phyloP scores from a whole-genome alignment of 768 basidiomycete genomes.

The Rubroboletus satanas region DNA sequence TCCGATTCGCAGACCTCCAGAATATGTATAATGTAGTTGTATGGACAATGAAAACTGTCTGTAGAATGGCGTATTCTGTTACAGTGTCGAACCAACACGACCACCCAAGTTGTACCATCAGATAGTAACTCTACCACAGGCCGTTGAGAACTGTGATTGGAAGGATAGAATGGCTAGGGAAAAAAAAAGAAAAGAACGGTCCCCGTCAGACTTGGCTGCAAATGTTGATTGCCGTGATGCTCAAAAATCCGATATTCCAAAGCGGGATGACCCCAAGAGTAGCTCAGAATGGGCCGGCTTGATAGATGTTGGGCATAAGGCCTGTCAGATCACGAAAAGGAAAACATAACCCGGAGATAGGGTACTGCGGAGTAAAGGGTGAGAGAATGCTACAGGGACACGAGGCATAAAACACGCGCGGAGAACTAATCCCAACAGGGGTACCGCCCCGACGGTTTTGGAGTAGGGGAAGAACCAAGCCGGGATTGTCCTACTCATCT shows the following conservation, averaged over 20 bases:
- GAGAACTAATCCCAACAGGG: neutral
- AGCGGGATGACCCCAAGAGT: neutral
- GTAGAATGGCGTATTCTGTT: neutral
- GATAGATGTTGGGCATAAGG: neutral
- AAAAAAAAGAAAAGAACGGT: neutral
- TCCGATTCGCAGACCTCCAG: neutral
- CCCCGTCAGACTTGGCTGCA: neutral
- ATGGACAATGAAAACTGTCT: neutral
- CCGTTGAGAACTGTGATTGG: neutral
- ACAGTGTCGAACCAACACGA: neutral
- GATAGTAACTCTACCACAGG: neutral
- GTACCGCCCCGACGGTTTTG: neutral
- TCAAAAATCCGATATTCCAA: neutral
- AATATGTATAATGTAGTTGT: neutral
- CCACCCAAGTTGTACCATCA: neutral
- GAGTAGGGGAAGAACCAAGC: neutral
- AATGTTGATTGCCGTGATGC: neutral
- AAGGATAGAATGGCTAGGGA: neutral
- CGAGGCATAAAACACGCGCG: neutral
- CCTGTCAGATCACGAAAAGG: neutral
- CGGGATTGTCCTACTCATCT: constrained; percentile 13
- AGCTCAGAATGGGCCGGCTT: neutral
- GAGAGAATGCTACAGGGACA: no score
- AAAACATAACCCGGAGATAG: neutral
- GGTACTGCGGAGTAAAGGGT: neutral